Base-by-base conservation (phyloP, 768 basidiomycete genomes). In the Leccinum ochraceum region DNA sequence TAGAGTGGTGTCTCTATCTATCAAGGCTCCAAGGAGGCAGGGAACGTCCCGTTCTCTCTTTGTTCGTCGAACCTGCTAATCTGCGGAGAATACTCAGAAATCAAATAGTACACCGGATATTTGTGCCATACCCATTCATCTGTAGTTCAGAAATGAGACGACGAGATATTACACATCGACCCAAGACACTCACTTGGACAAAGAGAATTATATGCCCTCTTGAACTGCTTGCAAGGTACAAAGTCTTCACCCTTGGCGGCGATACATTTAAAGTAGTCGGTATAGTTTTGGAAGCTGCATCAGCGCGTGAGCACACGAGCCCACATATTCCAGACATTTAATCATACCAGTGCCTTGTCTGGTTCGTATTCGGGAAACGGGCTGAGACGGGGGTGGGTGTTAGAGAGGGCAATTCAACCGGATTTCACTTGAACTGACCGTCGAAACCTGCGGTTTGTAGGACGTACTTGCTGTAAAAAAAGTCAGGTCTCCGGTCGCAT, bases 151-250 rank as follows among this genome's bases (percentile, higher is more conserved):
- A 42, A 56, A 58, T 67, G 1, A 69, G 59, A 39, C 51, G 56
- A 58, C 13, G 51, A 48, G 20, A 58, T 26, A 63, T n/a, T n/a
- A 44, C n/a, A 24, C 52, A 30, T 10, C 24, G 3, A 32, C 3
- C 13, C 8, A 52, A 26, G 42, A 17, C 14, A 88, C 94, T 76
- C 69, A 98, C 97, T 98, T 64, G 97, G 97, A 80, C 97, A 99
- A 61, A 98, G 86, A 46, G 95, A 94, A 81, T 94, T 84, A 83
- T 94, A 99, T 30, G 92, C 92, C 75, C 87, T 86, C 81, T 90
- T 92, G 87, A 99, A 99, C 77, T 97, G 95, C 80, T 94, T 94
- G 89, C 97, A 98, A 2, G 97, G 95, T n/a, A 89, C 87, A 74
- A 88, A 98, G 61, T 98, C 97, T 67, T 99, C 97, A 67, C 97